These are phyloP conservation scores for Coprinellus aureogranulatus DNA, from an alignment of 768 basidiomycete genomes.

Conservation along the genomic window DNA sequence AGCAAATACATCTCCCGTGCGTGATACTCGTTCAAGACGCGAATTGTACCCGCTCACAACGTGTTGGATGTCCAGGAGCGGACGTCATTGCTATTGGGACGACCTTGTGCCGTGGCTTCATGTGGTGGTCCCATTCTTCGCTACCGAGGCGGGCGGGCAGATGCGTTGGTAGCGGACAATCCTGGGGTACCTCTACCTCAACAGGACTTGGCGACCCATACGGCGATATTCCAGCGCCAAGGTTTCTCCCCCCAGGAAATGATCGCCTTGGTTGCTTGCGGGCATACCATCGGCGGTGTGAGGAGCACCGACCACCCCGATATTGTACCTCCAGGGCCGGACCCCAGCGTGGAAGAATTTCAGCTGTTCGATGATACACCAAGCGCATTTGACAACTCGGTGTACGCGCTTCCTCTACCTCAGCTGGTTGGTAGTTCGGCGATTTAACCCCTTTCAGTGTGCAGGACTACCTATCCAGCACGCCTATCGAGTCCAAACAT, in stretches of 20 bases:
- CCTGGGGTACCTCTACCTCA: slow-evolving; percentile 41
- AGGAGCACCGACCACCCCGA: slow-evolving; percentile 39
- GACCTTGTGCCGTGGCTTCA: slow-evolving; percentile 33
- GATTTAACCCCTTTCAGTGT: slow-evolving; percentile 26
- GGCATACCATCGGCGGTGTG: slow-evolving; percentile 45
- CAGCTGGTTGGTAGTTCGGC: neutral
- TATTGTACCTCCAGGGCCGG: slow-evolving; percentile 28
- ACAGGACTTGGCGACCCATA: slow-evolving; percentile 34
- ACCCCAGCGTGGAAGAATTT: slow-evolving; percentile 21
- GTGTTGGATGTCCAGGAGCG: slow-evolving; percentile 25
- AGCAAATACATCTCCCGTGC: slow-evolving; percentile 41
- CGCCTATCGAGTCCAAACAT: slow-evolving; percentile 29
- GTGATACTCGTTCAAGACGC: slow-evolving; percentile 13
- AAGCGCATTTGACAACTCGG: slow-evolving; percentile 31
- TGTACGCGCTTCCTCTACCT: slow-evolving; percentile 28
- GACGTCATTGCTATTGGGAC: slow-evolving; percentile 43
- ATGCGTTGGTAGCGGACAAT: slow-evolving; percentile 36
- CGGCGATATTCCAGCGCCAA: slow-evolving; percentile 32
- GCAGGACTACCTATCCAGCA: slow-evolving; percentile 30
- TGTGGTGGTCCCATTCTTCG: slow-evolving; percentile 47
- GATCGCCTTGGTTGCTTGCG: slow-evolving; percentile 45
- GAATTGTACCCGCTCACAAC: neutral
- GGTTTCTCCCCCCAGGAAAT: slow-evolving; percentile 43
- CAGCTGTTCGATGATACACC: slow-evolving; percentile 31
- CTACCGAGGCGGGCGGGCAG: slow-evolving; percentile 40